Evolutionary conservation across 2,329 filamentous ascomycete genomes (phyloP), one percentile per base, ranked within the genome.

Genomic region (Tolypocladium guangdongense): DNA sequence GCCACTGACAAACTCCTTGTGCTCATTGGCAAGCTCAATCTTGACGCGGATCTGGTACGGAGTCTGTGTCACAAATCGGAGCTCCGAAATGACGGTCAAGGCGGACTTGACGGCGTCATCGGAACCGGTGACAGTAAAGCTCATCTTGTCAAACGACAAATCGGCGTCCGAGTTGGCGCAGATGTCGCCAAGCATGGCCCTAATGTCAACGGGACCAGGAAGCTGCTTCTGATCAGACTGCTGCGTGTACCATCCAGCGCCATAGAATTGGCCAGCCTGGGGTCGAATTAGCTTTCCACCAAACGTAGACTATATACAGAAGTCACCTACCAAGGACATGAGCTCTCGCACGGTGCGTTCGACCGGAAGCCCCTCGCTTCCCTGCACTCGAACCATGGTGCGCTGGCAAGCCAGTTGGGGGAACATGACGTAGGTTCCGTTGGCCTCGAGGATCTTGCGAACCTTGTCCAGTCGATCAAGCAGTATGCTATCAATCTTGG

Each of bases 1-100:
- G 62, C 93, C 93, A 62, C 91, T 96, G 54, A 99, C 93, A 67
- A 99, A 99, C 66, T 99, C 93, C 71, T 99, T 99, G 76, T 99
- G 93, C 74, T 99, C 93, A 66, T 97, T 97, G 64, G 93, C 93
- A 54, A 99, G 85, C 75, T 99, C 93, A 58, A 99, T 95, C 77
- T 97, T 97, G 66, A 99, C 92, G 54, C 91, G 84, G 67, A 99
- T 95, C 67, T 95, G 91, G 64, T 95, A 95, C 60, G 89, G 88
- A 43, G 87, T 84, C 62, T 90, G 87, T 59, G 86, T 86, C 56
- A 95, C 88, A 64, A 96, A 95, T 43, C 88, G 86, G 59, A 96
- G 87, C 60, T 95, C 88, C 53, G 92, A 89, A 63, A 99, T 90
- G 53, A 97, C 91, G 69, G 85, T 88, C 74, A 99, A 82, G n/a